Percentiles rank a stretch among this genome's conserved stretches.
These are phyloP conservation scores for Sporothrix brunneoviolacea DNA, from an alignment of 2,329 filamentous ascomycete species.

Conservation along the genomic window DNA sequence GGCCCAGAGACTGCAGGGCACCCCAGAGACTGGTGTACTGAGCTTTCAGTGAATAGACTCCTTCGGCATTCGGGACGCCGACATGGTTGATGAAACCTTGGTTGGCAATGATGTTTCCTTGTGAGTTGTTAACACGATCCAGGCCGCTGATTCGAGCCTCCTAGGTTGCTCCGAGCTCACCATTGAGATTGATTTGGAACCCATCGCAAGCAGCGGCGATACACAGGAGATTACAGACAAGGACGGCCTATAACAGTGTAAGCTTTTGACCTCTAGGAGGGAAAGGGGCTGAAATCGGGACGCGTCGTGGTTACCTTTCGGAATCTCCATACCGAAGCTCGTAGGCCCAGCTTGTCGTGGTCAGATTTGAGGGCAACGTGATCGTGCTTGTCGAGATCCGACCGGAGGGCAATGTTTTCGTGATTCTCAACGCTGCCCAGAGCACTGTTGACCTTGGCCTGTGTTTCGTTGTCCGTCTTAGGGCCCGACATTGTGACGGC, in stretches of 20 bases:
- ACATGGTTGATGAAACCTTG: constrained; percentile 17
- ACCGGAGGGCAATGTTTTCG: not conserved
- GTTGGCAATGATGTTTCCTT: constrained; percentile 17
- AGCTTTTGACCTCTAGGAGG: no score
- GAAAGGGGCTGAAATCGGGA: not conserved
- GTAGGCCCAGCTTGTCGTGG: constrained; percentile 10
- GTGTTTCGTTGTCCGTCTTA: no score
- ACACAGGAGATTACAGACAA: constrained; percentile 14
- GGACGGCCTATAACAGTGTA: constrained; percentile 2
- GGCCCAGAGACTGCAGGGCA: constrained; percentile 16
- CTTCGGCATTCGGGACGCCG: constrained; percentile 12
- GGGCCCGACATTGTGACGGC: not conserved
- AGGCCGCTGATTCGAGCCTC: no score
- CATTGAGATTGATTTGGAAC: constrained; percentile 13
- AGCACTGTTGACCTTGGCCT: not conserved
- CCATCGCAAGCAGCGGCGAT: constrained; percentile 15
- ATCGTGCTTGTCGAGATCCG: not conserved
- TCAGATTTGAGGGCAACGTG: constrained; percentile 12
- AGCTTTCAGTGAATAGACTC: constrained; percentile 11
- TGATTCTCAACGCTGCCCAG: not conserved
- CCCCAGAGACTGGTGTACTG: constrained; percentile 16
- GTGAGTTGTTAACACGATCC: no score
- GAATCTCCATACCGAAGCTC: constrained; percentile 10
- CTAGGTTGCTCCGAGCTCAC: no score
- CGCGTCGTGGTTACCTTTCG: constrained; percentile 2